Base-by-base conservation (phyloP, 331 rosid species). In the Spiraea crenata region DNA sequence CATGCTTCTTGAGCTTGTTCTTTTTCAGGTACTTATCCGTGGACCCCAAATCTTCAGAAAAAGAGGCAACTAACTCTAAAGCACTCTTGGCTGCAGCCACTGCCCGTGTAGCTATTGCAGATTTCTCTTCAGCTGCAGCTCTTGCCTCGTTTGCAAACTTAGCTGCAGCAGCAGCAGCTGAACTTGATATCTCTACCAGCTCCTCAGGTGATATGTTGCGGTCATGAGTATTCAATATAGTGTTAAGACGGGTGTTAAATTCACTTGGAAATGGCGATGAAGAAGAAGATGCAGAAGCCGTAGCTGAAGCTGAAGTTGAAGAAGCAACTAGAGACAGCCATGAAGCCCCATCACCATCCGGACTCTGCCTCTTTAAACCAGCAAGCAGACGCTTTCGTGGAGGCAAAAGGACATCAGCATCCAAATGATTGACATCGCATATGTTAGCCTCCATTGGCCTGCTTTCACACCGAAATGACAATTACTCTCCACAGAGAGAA, bases 331-430 rank as follows among this genome's bases (percentile, higher is more conserved):
- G 84, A 44, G 90, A 89, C 52, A 86, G 85, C 60, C 80, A 78
- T 9, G 82, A 76, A 57, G 78, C 70, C 57, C 81, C 81, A 65
- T 91, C 91, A 48, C 81, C 80, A 63, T 89, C 92, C 1, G 86
- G 80, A 79, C 79, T 79, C 82, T 89, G 96, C 77, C 91, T 90
- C 68, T 85, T 93, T 91, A 93, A 83, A 65, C 99, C 99, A 20
- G 99, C 99, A 15, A 93, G 92, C 61, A 93, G 91, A 38, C 97
- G 97, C 80, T 93, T 93, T 52, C 99, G 88, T 25, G 99, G 99
- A 69, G 99, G 99, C 74, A 91, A 74, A 76, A 93, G 93, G 60
- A 91, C 99, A 74, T 91, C 99, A 25, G 95, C 83, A 73, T 93
- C 97, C 82, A 89, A 85, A 74, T 87, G 97, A 67, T 74, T 84